Evolutionary conservation across 345 rosid species (phyloP), one percentile per base, ranked within the genome.

Genomic region (Syzygium grande): DNA sequence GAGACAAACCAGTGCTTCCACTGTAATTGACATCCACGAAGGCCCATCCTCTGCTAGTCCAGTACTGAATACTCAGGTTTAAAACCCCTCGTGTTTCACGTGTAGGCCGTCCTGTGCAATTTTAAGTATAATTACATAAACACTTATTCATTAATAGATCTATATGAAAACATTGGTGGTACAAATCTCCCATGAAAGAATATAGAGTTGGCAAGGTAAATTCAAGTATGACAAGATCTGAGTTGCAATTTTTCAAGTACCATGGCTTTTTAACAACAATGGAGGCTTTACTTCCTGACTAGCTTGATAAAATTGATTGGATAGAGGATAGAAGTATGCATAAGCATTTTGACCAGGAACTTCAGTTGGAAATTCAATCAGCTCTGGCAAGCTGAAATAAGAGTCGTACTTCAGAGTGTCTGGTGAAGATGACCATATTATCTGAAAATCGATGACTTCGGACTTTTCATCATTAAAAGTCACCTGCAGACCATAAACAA

Each of bases 31-130:
- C 99, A 92, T 96, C 99, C 87, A 93, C 96, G 90, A 94, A 90
- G 73, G 98, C 99, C 99, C 99, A 98, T 85, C 99, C 98, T 85
- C 99, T 92, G 91, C 98, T 98, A 34, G 99, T 98, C 98, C 98
- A 98, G 90, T 94, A 98, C 89, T 98, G 99, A 91, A 95, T 89
- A 89, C 94, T 94, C 84, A 94, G 91, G 90, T 95, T 93, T 90
- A 97, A 90, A 53, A 90, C 92, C 88, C 97, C 98, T 61, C 87
- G 94, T 65, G 98, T 89, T 90, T 98, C 99, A 91, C 90, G 21
- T n/a, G 98, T 96, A 56, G 99, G 99, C 25, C 99, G 98, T 88
- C 98, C 99, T 96, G 95, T 86, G 87, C 79, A 84, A 38, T 43
- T 84, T 84, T 51, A 52, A 38, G 52, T 22, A 55, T 6, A 77